Conservation (phyloP, 2,329 filamentous ascomycete species). For the Colletotrichum tamarilloi region DNA sequence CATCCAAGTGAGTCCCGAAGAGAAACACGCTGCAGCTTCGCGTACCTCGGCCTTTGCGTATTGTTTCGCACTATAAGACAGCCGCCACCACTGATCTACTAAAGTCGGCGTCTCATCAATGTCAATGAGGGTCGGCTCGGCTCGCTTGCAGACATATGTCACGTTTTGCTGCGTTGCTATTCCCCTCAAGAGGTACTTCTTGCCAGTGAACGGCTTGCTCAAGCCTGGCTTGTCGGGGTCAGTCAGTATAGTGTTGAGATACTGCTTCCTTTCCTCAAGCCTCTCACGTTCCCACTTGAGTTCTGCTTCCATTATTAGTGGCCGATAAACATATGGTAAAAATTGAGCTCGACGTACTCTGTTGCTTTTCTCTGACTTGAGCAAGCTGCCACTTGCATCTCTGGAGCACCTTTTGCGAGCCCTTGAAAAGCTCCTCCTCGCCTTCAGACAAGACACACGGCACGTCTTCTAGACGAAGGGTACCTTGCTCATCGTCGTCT, state of each 20-base stretch:
- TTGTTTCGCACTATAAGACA: conserved; percentile 53
- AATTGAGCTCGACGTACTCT: conserved; percentile 45
- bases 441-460: conserved; percentile 49
- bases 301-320: conserved; percentile 42
- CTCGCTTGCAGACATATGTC: conserved; percentile 61
- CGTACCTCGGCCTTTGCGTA: conserved; percentile 63
- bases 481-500: conserved; percentile 49
- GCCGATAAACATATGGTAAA: no score
- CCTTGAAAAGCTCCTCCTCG: conserved; percentile 44
- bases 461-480: conserved; percentile 52
- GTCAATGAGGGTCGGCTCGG: conserved; percentile 55
- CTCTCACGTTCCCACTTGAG: conserved; percentile 45
- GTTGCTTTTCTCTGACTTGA: conserved; percentile 47
- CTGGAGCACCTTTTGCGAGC: conserved; percentile 47
- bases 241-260: conserved; percentile 53
- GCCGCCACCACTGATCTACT: conserved; percentile 67
- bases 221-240: conserved; percentile 50
- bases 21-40: not conserved
- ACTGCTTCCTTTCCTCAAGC: conserved; percentile 48
- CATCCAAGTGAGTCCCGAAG: not conserved
- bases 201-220: conserved; percentile 51
- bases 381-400: conserved; percentile 47
- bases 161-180: conserved; percentile 59
- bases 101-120: conserved; percentile 46
- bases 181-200: conserved; percentile 63